Base-by-base conservation (phyloP, 1,284 basidiomycete genomes). In the Neonothopanus nambi region DNA sequence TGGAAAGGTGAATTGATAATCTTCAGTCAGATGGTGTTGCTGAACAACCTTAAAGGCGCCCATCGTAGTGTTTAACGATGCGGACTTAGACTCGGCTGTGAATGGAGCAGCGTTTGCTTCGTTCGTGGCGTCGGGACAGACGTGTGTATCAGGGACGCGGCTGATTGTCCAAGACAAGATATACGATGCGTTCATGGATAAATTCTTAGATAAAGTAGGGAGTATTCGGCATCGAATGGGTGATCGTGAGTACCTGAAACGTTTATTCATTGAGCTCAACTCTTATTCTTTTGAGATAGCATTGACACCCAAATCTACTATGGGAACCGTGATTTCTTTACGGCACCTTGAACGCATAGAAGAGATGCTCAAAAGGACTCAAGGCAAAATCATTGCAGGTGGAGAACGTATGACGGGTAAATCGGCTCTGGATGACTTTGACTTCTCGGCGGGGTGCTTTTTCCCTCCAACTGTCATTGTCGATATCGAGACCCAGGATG, bases 101-200 rank as follows among this genome's bases (percentile, higher is more conserved):
- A 91, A 91, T 59, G 91, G 90, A 13, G 81, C 80, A 2, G 85
- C 88, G 2, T 92, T 93, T 64, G 85, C 90, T n/a, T 81, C 85
- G 1, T 93, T 92, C 61, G 74, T 93, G 36, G 90, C 90, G 1
- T 91, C 90, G 30, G 91, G 91, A 1, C 91, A 93, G 70, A 92
- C 90, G 13, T 92, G 89, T 57, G 86, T 92, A 18, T 91, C 89
- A 3, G 89, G 89, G 20, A 84, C 89, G 15, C 79, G 89, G 9
- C 72, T 92, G 23, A 75, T 92, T 8, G 69, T 92, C 3, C 89
- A 91, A 56, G 79, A 84, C 38, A 66, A 66, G 8, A 78, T 92
- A 48, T 89, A 89, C 59, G 79, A 87, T 42, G 65, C 69, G 3
- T 93, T 93, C 66, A 77, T 91, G 72, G 61, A 66, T 5, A 64